Percentiles rank a stretch among this genome's conserved stretches.
Conservation (phyloP, 2,329 filamentous ascomycete genomes). For the Aspergillus sp. region DNA sequence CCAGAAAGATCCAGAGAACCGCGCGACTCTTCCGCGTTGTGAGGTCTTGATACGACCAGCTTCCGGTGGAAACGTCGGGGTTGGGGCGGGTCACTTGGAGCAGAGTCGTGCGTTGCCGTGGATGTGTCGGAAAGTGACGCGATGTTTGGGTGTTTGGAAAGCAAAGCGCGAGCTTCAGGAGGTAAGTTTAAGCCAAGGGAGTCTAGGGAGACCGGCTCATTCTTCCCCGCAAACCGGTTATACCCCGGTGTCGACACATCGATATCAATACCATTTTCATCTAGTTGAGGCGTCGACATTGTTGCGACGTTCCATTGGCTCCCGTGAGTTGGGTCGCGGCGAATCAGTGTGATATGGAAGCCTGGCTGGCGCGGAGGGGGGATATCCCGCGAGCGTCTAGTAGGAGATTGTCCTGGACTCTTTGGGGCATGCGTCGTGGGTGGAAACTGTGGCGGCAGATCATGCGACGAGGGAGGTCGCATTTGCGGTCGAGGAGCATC, state of each 20-base stretch:
- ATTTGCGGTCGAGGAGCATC: constrained; percentile 28
- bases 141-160: constrained; percentile 5
- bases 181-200: constrained; percentile 28
- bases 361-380: constrained; percentile 20
- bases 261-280: constrained; percentile 46
- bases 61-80: constrained; percentile 34
- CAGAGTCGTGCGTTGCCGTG: constrained; percentile 4
- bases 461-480: constrained; percentile 24
- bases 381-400: constrained; percentile 14
- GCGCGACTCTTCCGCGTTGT: constrained; percentile 19
- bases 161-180: constrained; percentile 11
- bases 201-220: constrained; percentile 36
- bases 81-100: constrained; percentile 16
- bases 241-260: constrained; percentile 63
- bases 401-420: constrained; percentile 31
- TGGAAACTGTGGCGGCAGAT: constrained; percentile 16
- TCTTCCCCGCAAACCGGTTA: constrained; percentile 52
- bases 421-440: constrained; percentile 20
- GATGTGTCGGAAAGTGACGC: constrained; percentile 6
- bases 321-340: constrained; percentile 68
- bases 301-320: constrained; percentile 75
- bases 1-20: constrained; percentile 19
- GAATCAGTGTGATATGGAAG: constrained; percentile 61
- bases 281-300: constrained; percentile 48
- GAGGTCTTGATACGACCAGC: constrained; percentile 32